Conservation (phyloP, 148 eudicot species). For the Hydrangea macrophylla region DNA sequence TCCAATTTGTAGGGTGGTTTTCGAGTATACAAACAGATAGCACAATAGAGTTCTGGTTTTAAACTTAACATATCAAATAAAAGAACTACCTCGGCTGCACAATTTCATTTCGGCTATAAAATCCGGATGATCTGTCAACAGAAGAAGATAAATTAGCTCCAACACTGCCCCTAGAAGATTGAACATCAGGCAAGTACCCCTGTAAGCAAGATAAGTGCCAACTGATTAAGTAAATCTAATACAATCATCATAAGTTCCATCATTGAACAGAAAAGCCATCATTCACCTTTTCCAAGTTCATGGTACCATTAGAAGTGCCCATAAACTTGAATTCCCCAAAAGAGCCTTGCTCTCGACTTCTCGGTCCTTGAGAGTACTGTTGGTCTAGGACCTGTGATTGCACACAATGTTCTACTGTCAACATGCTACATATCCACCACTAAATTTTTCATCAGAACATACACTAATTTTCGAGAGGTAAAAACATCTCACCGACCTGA, state of each 20-base stretch:
- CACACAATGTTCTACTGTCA: slow-evolving; percentile 1
- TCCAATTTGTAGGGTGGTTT: too few relatives aligned
- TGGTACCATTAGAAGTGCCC: slow-evolving; percentile 7
- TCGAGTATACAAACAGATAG: not conserved
- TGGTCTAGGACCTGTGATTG: slow-evolving; percentile 12
- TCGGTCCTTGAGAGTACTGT: slow-evolving; percentile 17
- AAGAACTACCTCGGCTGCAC: slow-evolving; percentile 26
- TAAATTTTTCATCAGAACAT: not conserved
- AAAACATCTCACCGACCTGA: slow-evolving; percentile 29
- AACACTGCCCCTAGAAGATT: slow-evolving; percentile 15
- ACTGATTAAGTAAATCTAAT: not conserved
- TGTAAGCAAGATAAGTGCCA: slow-evolving; percentile 6
- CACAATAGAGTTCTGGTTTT: not conserved
- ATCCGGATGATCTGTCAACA: slow-evolving; percentile 15
- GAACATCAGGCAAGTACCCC: slow-evolving; percentile 15
- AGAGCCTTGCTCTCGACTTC: slow-evolving; percentile 18
- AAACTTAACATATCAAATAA: not conserved
- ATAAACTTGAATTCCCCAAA: slow-evolving; percentile 18
- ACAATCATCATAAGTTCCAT: not conserved
- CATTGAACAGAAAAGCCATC: not conserved
- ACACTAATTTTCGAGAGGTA: not conserved
- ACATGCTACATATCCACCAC: slow-evolving; percentile 3
- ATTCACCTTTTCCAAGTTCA: slow-evolving; percentile 22
- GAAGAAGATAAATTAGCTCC: slow-evolving; percentile 18
- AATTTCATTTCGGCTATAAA: slow-evolving; percentile 14